A percentile compares a stretch with the other conserved stretches of the same genome.
Evolutionary conservation across 306 rosid genomes (phyloP).

Genomic region (Potentilla sterilis): DNA sequence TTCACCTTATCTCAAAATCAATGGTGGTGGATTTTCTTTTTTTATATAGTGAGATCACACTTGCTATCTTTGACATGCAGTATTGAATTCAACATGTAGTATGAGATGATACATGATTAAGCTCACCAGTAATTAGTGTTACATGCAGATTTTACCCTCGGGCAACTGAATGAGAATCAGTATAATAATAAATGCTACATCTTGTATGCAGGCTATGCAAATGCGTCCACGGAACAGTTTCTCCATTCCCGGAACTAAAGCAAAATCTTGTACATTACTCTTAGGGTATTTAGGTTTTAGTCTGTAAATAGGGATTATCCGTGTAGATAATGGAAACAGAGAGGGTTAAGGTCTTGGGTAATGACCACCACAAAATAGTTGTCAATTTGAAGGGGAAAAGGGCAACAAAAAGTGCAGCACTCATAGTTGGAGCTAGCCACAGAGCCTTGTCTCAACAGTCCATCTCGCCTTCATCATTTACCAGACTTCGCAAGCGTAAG

Average conservation of each 20-base stretch:
- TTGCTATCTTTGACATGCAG: background rate
- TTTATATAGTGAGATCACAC: background rate
- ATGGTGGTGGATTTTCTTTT: background rate
- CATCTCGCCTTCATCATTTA: constrained; percentile 13
- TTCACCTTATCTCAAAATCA: background rate
- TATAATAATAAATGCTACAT: background rate
- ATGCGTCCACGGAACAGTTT: constrained; percentile 21
- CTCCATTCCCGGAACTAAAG: constrained; percentile 20
- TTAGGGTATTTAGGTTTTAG: constrained; percentile 17
- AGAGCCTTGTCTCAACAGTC: constrained; percentile 14
- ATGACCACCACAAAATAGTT: constrained; percentile 19
- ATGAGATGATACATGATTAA: background rate
- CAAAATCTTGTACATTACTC: constrained; percentile 15
- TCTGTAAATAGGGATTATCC: constrained; percentile 22
- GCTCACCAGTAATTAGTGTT: background rate
- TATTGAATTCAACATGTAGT: background rate
- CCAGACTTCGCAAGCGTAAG: constrained; percentile 20
- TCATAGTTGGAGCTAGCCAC: constrained; percentile 10
- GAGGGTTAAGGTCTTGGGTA: constrained; percentile 19
- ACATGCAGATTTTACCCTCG: background rate
- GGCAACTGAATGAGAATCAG: background rate
- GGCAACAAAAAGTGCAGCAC: constrained; percentile 12
- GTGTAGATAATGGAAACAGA: constrained; percentile 26
- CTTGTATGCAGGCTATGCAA: constrained; percentile 27
- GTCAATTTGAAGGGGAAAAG: constrained; percentile 31